Base-by-base conservation (phyloP, 192 early-diverging fungal genomes). In the Podila verticillata region DNA sequence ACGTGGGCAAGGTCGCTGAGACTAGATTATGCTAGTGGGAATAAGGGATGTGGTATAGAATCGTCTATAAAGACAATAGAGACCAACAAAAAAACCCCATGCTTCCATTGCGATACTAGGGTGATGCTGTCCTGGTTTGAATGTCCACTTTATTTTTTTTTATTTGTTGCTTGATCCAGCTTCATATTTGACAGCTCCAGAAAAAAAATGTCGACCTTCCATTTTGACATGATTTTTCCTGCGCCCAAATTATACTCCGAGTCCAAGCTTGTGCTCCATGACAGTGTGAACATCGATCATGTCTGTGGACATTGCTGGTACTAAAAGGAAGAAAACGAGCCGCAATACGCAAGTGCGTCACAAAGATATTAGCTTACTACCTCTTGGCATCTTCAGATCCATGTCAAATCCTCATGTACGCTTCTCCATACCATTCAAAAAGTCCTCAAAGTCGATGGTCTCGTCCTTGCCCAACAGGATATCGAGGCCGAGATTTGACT, bases 401-500 rank as follows among this genome's bases (percentile, higher is more conserved):
- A 34, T 5, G 6, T 34, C 32, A 34, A 34, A 34, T 34, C 32
- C 6, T 6, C 32, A 34, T 34, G 3, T 34, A 5, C 32, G 32
- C 32, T 34, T 34, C 6, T 30, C 24, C 83, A 83, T 85, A 93
- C 92, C 89, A 49, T 92, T 92, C 72, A 97, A 88, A 72, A 97
- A 89, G 70, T 99, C 98, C 73, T 94, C 93, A 68, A 96, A 92
- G 47, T 95, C 98, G 66, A 98, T 91, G 8, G 92, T 91, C 62
- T 91, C 88, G 84, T 99, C 98, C 71, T 88, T 90, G 65, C 96
- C 96, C 66, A 85, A 83, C 56, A 99, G 85, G 63, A 99, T 96
- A 82, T 97, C 96, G 64, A 95, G 65, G 59, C 85, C 82, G 0
- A 87, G 31, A 65, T 93, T 94, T 34, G 90, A 89, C 30, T 63